These are phyloP conservation scores for Xerocomellus intermedius DNA, from an alignment of 768 basidiomycete genomes.

Conservation along the genomic window DNA sequence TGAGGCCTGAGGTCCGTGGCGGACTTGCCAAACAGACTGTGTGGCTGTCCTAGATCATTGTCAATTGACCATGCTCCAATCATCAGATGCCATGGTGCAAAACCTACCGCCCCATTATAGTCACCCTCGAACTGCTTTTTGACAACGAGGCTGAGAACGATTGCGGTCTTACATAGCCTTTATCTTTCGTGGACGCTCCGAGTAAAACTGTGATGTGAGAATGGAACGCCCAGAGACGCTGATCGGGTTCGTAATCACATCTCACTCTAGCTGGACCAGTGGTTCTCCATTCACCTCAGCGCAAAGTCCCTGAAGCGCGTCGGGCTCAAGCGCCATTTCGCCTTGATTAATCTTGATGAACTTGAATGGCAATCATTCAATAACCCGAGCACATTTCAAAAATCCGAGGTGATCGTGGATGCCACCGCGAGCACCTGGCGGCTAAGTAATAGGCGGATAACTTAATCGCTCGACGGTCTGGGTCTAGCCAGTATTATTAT, in stretches of 20 bases:
- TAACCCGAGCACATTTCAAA: constrained; percentile 12
- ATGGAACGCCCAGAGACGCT: constrained; percentile 5
- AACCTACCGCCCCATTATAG: background rate
- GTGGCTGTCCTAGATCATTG: background rate
- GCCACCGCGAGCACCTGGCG: background rate
- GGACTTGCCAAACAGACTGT: background rate
- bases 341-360: constrained; percentile 16
- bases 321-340: background rate
- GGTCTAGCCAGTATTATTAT: constrained; percentile 16
- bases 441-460: background rate
- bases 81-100: background rate
- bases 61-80: background rate
- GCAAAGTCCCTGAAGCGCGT: background rate
- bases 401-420: constrained; percentile 32
- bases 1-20: background rate
- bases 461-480: background rate
- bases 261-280: background rate
- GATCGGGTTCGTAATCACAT: background rate
- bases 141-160: background rate
- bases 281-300: background rate
- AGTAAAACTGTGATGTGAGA: constrained; percentile 15
- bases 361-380: constrained; percentile 20
- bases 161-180: constrained; percentile 6
- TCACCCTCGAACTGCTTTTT: background rate
- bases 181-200: background rate